Percentiles rank a stretch among this genome's conserved stretches.
phyloP scores from a whole-genome alignment of 202 grass and related monocot species.

The Panicum virgatum region DNA sequence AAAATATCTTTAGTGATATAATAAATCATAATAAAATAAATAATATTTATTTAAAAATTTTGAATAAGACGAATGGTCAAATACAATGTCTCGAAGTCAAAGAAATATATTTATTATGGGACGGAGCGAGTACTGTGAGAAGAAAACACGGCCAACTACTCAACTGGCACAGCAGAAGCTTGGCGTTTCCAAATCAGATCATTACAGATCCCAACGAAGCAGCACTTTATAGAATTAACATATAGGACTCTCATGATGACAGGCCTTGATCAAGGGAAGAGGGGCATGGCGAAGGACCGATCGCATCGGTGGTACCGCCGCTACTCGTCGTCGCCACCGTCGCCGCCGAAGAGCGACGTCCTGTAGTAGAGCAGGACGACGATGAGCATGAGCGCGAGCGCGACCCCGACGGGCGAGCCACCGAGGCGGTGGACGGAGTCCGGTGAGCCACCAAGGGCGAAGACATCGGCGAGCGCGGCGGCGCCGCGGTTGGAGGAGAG shows the following conservation, averaged over 20 bases:
- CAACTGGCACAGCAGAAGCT: neutral
- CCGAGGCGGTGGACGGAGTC: slow-evolving; percentile 68
- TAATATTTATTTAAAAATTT: no score
- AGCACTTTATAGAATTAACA: neutral
- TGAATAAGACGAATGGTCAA: no score
- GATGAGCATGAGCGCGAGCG: slow-evolving; percentile 64
- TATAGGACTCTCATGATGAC: neutral
- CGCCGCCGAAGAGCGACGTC: slow-evolving; percentile 49
- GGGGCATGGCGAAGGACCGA: neutral
- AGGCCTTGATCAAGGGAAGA: no score
- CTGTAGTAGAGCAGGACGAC: slow-evolving; percentile 60
- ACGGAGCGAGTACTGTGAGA: no score
- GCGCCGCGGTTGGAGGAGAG: slow-evolving; percentile 65
- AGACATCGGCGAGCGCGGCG: slow-evolving; percentile 36
- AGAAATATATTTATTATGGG: no score
- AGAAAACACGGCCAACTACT: neutral
- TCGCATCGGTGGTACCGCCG: no score
- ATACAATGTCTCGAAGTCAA: no score
- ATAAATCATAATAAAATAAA: no score
- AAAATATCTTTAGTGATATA: no score
- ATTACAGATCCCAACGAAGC: slow-evolving; percentile 27
- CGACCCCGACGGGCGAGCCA: slow-evolving; percentile 64
- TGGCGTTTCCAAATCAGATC: neutral
- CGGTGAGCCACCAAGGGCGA: slow-evolving; percentile 54
- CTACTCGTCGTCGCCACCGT: slow-evolving; percentile 43